Conservation (phyloP, 148 eudicot species). For the Rhododendron kiyosumense region DNA sequence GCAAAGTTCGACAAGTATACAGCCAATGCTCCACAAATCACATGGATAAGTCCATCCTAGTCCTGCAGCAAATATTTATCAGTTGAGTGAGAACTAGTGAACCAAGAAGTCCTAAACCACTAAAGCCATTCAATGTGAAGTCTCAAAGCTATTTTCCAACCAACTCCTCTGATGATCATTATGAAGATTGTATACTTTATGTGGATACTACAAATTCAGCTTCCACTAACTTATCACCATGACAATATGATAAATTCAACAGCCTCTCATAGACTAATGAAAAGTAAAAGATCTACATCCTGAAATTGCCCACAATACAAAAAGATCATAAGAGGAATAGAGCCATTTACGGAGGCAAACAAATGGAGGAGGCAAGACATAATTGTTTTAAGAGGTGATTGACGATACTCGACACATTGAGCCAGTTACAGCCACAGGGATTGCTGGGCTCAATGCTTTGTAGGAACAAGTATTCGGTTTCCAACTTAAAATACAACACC, state of each 20-base stretch:
- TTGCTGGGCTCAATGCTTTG: neutral
- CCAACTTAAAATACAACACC: neutral
- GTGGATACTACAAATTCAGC: neutral
- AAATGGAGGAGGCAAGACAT: neutral
- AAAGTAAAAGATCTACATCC: neutral
- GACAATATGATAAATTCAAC: neutral
- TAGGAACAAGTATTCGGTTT: neutral
- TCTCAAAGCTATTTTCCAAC: neutral
- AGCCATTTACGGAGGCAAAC: neutral
- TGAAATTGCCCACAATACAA: neutral
- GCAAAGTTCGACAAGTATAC: slow-evolving; percentile 84
- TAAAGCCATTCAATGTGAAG: neutral
- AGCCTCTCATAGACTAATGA: neutral
- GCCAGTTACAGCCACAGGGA: neutral
- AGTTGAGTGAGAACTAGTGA: neutral
- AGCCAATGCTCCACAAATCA: slow-evolving; percentile 88
- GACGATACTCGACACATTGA: neutral
- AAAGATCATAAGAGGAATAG: neutral
- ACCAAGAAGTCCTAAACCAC: neutral
- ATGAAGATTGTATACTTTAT: neutral
- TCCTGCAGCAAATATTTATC: slow-evolving; percentile 37
- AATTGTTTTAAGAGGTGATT: neutral
- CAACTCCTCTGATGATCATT: neutral
- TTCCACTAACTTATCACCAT: neutral
- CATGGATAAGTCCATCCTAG: slow-evolving; percentile 86